Conservation (phyloP, 768 basidiomycete genomes). For the Naganishia kalamii region DNA sequence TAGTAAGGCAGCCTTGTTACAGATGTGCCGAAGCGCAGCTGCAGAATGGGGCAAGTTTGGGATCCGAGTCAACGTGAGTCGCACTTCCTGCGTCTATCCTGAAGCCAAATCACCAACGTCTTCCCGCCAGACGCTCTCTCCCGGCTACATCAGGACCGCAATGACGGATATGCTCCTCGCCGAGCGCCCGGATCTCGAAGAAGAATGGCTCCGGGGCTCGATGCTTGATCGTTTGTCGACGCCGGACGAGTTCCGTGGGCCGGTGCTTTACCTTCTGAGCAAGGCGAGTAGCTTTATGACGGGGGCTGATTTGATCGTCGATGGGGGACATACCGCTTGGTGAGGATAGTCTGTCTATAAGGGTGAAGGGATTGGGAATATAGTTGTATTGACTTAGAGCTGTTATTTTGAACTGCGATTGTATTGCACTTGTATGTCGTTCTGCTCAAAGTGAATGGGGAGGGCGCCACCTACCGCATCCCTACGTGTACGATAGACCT, state of each 20-base stretch:
- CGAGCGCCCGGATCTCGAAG: slow-evolving; percentile 30
- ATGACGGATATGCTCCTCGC: slow-evolving; percentile 35
- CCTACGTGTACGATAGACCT: too few relatives aligned
- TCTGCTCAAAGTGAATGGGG: too few relatives aligned
- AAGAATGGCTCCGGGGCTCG: slow-evolving; percentile 31
- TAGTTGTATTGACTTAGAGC: too few relatives aligned
- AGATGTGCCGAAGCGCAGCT: slow-evolving; percentile 43
- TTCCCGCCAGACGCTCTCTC: slow-evolving; percentile 31
- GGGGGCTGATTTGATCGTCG: slow-evolving; percentile 39
- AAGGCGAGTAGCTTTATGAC: slow-evolving; percentile 45
- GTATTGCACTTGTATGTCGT: too few relatives aligned
- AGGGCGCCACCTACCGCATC: too few relatives aligned
- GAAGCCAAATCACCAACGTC: not conserved
- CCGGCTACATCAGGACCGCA: slow-evolving; percentile 40
- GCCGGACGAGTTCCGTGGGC: slow-evolving; percentile 41
- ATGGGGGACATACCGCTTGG: slow-evolving; percentile 39
- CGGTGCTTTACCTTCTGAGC: slow-evolving; percentile 41
- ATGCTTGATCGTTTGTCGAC: slow-evolving; percentile 36
- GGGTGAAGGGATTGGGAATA: too few relatives aligned
- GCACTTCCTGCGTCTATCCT: not conserved
- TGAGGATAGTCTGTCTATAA: too few relatives aligned
- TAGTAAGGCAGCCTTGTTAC: slow-evolving; percentile 40
- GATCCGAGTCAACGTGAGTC: slow-evolving; percentile 42
- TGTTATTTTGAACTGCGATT: too few relatives aligned
- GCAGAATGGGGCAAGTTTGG: slow-evolving; percentile 44